Percentiles rank a stretch among this genome's conserved stretches.
Evolutionary conservation across 805 yeast genomes (phyloP).

Genomic region (Wickerhamiella azymoides): DNA sequence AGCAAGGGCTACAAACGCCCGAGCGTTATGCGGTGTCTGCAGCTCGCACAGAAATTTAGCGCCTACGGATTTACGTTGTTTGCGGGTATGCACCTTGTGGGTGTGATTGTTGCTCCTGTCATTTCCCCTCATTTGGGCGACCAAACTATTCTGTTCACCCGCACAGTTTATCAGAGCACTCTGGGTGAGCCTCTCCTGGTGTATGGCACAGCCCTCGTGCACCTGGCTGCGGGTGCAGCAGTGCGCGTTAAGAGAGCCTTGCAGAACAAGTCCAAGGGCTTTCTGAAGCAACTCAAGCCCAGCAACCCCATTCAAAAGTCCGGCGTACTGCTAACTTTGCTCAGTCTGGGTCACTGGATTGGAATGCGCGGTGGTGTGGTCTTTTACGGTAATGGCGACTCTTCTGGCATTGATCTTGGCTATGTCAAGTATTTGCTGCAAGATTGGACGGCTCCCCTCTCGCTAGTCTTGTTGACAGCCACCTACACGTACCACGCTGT

Average conservation of each 20-base stretch:
- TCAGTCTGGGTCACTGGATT: constrained; percentile 34
- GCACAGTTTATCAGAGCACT: constrained; percentile 47
- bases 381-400: constrained; percentile 45
- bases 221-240: constrained; percentile 40
- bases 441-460: neutral
- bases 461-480: constrained; percentile 6
- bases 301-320: constrained; percentile 19
- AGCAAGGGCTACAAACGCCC: neutral
- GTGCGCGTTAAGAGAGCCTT: constrained; percentile 21
- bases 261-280: constrained; percentile 28
- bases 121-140: constrained; percentile 32
- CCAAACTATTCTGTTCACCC: constrained; percentile 43
- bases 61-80: constrained; percentile 45
- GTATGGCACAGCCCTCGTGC: constrained; percentile 34
- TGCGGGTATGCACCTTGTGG: constrained; percentile 40
- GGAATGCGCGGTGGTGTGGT: constrained; percentile 39
- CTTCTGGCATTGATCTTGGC: constrained; percentile 39
- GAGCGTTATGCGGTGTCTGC: constrained; percentile 1
- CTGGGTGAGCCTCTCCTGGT: constrained; percentile 37
- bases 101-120: constrained; percentile 43
- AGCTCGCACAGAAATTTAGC: constrained; percentile 40
- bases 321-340: constrained; percentile 40
- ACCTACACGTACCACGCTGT: constrained; percentile 11
- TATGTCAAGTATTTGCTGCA: constrained; percentile 29
- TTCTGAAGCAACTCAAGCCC: constrained; percentile 23